Conservation (phyloP, 305 asterid genomes). For the Ruellia speciosa region DNA sequence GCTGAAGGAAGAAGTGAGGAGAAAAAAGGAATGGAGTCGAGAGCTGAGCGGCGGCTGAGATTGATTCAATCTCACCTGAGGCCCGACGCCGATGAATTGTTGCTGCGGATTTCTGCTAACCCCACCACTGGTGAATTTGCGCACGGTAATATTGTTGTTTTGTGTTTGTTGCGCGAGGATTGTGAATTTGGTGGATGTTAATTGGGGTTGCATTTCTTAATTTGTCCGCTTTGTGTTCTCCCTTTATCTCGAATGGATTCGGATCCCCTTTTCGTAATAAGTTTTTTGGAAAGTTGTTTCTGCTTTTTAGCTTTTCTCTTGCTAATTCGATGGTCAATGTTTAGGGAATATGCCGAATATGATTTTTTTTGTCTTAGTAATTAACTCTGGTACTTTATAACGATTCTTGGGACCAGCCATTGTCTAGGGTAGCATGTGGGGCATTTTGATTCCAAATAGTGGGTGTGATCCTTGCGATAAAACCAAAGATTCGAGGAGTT, state of each 20-base stretch:
- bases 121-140: conserved; percentile 59
- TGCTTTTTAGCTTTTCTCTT: not conserved
- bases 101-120: conserved; percentile 35
- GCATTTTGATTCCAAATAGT: not conserved
- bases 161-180: not conserved
- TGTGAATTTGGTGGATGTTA: not conserved
- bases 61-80: conserved; percentile 58
- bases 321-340: not conserved
- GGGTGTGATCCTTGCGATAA: too few relatives aligned
- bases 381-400: too few relatives aligned
- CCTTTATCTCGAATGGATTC: not conserved
- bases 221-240: not conserved
- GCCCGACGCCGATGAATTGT: conserved; percentile 30
- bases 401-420: not conserved
- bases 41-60: conserved; percentile 63
- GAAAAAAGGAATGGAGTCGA: conserved; percentile 39
- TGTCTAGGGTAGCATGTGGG: not conserved
- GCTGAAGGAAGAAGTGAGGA: not conserved
- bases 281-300: not conserved
- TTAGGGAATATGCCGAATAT: not conserved
- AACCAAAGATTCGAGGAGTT: too few relatives aligned
- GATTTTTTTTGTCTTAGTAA: too few relatives aligned
- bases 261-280: not conserved
- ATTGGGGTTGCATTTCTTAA: not conserved
- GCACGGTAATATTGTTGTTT: conserved; percentile 35